A percentile compares a stretch with the other conserved stretches of the same genome.
These are phyloP conservation scores for Chaetomiaceae sp. DNA, from an alignment of 2,329 filamentous ascomycete species.

Conservation along the genomic window DNA sequence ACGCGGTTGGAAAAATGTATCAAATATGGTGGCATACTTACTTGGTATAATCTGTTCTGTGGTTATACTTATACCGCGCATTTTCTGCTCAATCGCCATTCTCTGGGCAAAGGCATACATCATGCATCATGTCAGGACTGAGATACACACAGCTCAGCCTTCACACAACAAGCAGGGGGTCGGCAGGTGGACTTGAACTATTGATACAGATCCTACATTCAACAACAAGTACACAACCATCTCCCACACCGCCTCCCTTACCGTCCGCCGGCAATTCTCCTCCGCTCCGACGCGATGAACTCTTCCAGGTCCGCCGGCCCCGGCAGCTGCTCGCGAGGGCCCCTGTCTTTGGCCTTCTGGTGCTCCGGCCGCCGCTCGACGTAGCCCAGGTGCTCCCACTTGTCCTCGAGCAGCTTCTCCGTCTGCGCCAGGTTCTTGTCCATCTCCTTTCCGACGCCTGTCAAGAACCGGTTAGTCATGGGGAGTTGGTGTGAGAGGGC, in stretches of 20 bases:
- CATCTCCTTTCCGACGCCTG: slow-evolving; percentile 50
- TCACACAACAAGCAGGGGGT: no score
- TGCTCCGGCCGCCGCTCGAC: slow-evolving; percentile 39
- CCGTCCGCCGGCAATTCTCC: slow-evolving; percentile 34
- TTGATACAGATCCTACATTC: slow-evolving; percentile 1
- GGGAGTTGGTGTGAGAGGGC: not conserved
- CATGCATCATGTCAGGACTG: no score
- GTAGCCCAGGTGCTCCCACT: slow-evolving; percentile 54
- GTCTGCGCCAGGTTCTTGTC: slow-evolving; percentile 43
- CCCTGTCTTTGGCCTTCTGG: slow-evolving; percentile 48
- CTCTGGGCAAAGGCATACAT: no score
- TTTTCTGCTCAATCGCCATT: no score
- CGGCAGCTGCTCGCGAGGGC: slow-evolving; percentile 44
- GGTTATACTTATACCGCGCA: no score
- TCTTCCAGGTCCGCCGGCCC: slow-evolving; percentile 53
- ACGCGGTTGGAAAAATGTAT: no score
- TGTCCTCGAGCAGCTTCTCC: slow-evolving; percentile 40
- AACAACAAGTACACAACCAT: slow-evolving; percentile 14
- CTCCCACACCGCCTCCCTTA: slow-evolving; percentile 10
- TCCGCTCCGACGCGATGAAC: slow-evolving; percentile 49
- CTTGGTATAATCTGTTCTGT: no score
- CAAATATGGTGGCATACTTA: no score
- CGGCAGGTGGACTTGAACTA: no score
- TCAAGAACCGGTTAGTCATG: not conserved
- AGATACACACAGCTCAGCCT: no score